Evolutionary conservation across 768 basidiomycete genomes (phyloP).

Genomic region (Naganishia friedmannii): DNA sequence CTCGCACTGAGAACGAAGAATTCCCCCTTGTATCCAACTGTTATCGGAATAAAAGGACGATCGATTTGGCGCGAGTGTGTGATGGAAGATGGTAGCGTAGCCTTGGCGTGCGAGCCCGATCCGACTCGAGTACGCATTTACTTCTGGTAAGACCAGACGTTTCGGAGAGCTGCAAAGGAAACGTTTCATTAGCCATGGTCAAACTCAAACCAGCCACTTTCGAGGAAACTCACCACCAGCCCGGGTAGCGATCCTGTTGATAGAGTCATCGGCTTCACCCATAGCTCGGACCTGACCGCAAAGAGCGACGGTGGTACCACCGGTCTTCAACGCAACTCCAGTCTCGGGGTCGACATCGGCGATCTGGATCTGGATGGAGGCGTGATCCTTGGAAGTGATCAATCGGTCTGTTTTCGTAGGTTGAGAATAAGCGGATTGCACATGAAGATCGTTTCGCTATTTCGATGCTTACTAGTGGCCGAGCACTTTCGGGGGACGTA

Average conservation of each 20-base stretch:
- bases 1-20: slow-evolving; percentile 26
- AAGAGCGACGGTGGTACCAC: slow-evolving; percentile 80
- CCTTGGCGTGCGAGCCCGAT: slow-evolving; percentile 5
- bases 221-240: slow-evolving; percentile 74
- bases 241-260: slow-evolving; percentile 93
- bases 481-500: slow-evolving; percentile 99
- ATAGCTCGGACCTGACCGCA: slow-evolving; percentile 89
- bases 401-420: slow-evolving; percentile 68
- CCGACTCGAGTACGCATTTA: slow-evolving; percentile 54
- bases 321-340: slow-evolving; percentile 58
- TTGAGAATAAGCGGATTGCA: slow-evolving; percentile 6
- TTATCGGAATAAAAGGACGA: slow-evolving; percentile 7
- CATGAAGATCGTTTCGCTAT: background rate
- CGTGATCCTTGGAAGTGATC: slow-evolving; percentile 98
- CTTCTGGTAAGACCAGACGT: slow-evolving; percentile 95
- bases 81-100: slow-evolving; percentile 14
- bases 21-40: slow-evolving; percentile 12
- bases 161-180: slow-evolving; percentile 72
- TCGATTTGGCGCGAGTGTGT: slow-evolving; percentile 4
- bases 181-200: slow-evolving; percentile 21
- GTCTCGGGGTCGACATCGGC: slow-evolving; percentile 82
- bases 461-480: slow-evolving; percentile 75
- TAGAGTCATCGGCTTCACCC: slow-evolving; percentile 92
- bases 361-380: slow-evolving; percentile 93
- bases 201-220: background rate